Conservation (phyloP, 495 filamentous ascomycete species). For the Tuber aestivum region DNA sequence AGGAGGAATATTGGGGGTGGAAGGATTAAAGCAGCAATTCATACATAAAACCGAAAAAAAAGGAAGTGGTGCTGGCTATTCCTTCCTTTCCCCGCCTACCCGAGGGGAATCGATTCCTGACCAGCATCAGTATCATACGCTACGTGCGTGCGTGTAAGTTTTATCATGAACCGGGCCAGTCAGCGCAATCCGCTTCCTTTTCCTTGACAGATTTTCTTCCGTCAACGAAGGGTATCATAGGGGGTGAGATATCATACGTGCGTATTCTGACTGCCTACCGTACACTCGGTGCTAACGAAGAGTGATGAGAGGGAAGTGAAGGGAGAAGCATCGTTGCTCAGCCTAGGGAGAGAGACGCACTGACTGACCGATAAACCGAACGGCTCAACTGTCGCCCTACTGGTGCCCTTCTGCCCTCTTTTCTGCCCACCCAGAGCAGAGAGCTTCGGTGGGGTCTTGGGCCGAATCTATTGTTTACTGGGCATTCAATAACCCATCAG, state of each 20-base stretch:
- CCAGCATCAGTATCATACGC: background rate
- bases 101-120: background rate
- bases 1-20: background rate
- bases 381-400: background rate
- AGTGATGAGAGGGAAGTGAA: background rate
- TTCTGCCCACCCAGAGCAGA: background rate
- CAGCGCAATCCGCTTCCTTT: background rate
- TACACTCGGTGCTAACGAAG: background rate
- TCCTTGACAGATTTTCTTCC: background rate
- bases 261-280: background rate
- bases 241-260: slow-evolving; percentile 2
- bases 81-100: slow-evolving; percentile 19
- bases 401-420: slow-evolving; percentile 1
- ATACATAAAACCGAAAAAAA: background rate
- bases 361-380: background rate
- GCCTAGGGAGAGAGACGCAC: background rate
- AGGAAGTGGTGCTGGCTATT: slow-evolving; percentile 25
- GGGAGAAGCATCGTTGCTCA: background rate
- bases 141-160: background rate
- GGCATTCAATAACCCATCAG: background rate
- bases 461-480: background rate
- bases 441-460: background rate
- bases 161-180: background rate
- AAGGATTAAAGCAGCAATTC: background rate
- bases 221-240: background rate